A percentile compares a stretch with the other conserved stretches of the same genome.
Conservation (phyloP, 352 stramenopile genomes). For the Phytophthora pistaciae region DNA sequence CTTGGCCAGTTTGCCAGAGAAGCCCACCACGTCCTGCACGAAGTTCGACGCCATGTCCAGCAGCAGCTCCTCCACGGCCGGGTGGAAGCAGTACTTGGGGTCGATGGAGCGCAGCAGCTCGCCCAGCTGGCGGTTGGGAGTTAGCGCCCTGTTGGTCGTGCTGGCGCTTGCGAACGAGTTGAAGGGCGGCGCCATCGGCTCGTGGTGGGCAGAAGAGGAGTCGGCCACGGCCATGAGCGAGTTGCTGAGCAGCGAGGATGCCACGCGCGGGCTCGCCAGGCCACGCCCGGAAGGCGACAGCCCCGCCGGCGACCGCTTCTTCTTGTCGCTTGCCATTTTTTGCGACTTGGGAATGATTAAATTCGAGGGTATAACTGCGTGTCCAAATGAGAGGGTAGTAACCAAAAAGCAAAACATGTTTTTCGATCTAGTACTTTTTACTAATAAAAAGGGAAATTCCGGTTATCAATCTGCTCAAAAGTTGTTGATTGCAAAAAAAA, state of each 20-base stretch:
- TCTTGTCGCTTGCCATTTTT: conserved; percentile 42
- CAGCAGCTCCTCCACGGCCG: conserved; percentile 82
- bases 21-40: conserved; percentile 77
- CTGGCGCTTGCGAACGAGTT: conserved; percentile 52
- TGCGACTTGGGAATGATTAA: conserved; percentile 3
- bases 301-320: conserved; percentile 21
- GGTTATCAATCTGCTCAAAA: too few species aligned
- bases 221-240: conserved; percentile 15
- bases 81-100: conserved; percentile 78
- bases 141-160: conserved; percentile 65
- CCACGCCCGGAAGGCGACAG: conserved; percentile 16
- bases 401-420: not conserved
- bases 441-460: too few species aligned
- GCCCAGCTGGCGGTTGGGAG: conserved; percentile 72
- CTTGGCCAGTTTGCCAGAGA: conserved; percentile 72
- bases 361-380: too few species aligned
- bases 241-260: conserved; percentile 23
- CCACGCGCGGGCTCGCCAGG: conserved; percentile 15
- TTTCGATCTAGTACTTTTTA: too few species aligned
- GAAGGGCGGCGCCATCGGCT: conserved; percentile 39
- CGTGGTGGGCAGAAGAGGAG: conserved; percentile 15
- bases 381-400: not conserved
- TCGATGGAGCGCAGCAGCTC: conserved; percentile 79
- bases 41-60: conserved; percentile 88
- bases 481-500: too few species aligned